Conservation (phyloP, 2,329 filamentous ascomycete species). For the Fusarium aywerte region DNA sequence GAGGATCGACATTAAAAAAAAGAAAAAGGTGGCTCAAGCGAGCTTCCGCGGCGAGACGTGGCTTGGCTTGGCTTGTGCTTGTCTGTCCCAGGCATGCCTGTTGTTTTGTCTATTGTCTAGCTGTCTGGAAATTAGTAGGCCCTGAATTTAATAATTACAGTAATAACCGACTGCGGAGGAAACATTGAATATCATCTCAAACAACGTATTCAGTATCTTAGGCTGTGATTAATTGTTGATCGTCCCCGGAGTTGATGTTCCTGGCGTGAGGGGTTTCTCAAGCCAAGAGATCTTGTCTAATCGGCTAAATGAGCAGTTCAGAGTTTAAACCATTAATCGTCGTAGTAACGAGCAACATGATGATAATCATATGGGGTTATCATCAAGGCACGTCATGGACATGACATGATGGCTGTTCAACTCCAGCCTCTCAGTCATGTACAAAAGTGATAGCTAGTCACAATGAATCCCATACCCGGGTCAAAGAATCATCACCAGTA, state of each 20-base stretch:
- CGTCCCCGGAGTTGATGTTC: conserved; percentile 22
- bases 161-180: background rate
- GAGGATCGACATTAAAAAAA: conserved; percentile 28
- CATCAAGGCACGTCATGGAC: conserved; percentile 23
- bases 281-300: conserved; percentile 15
- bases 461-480: background rate
- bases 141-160: conserved; percentile 3
- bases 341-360: conserved; percentile 12
- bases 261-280: conserved; percentile 31
- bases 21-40: conserved; percentile 37
- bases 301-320: conserved; percentile 12
- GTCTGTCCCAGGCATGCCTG: conserved; percentile 25
- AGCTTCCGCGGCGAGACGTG: conserved; percentile 25
- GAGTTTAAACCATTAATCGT: conserved; percentile 33
- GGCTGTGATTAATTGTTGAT: background rate
- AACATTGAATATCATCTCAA: conserved; percentile 11
- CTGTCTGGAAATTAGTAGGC: conserved; percentile 21
- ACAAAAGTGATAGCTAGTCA: background rate
- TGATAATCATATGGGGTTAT: background rate
- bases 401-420: conserved; percentile 17
- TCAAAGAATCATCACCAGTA: conserved; percentile 7
- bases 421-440: conserved; percentile 10
- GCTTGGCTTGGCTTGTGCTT: conserved; percentile 34
- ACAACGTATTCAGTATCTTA: background rate
- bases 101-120: conserved; percentile 31